Percentiles rank a stretch among this genome's conserved stretches.
phyloP scores from a whole-genome alignment of 2,329 filamentous ascomycete species.

The Fusarium scirpi region DNA sequence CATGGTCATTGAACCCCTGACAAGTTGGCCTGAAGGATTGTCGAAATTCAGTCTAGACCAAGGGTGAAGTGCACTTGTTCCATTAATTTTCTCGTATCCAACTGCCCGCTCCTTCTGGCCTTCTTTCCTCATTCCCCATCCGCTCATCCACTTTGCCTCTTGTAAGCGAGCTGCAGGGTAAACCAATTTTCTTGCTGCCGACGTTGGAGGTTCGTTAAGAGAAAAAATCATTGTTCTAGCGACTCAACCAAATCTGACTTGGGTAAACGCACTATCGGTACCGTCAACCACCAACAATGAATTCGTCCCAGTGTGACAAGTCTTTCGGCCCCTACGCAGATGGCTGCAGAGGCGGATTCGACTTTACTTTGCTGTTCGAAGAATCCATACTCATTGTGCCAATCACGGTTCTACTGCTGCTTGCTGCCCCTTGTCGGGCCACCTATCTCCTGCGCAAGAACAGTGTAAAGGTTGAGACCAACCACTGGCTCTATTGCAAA shows the following conservation, averaged over 20 bases:
- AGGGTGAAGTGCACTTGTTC: not conserved
- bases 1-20: not conserved
- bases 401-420: constrained; percentile 45
- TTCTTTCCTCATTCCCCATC: not conserved
- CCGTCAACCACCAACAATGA: constrained; percentile 5
- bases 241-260: not conserved
- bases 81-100: not conserved
- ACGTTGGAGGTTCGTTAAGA: not conserved
- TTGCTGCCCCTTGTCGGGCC: constrained; percentile 43
- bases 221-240: not conserved
- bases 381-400: constrained; percentile 50
- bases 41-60: not conserved
- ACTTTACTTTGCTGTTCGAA: constrained; percentile 62
- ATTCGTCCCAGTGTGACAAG: constrained; percentile 24
- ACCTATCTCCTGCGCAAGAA: constrained; percentile 37
- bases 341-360: constrained; percentile 57
- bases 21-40: not conserved
- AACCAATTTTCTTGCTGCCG: not conserved
- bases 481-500: constrained; percentile 34
- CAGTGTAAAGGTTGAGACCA: constrained; percentile 35
- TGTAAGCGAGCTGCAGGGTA: constrained; percentile 8
- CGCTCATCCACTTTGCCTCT: not conserved
- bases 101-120: not conserved
- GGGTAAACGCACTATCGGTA: not conserved
- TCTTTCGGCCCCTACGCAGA: constrained; percentile 39